Base-by-base conservation (phyloP, 257 asterid genomes). In the Plantago elongata region DNA sequence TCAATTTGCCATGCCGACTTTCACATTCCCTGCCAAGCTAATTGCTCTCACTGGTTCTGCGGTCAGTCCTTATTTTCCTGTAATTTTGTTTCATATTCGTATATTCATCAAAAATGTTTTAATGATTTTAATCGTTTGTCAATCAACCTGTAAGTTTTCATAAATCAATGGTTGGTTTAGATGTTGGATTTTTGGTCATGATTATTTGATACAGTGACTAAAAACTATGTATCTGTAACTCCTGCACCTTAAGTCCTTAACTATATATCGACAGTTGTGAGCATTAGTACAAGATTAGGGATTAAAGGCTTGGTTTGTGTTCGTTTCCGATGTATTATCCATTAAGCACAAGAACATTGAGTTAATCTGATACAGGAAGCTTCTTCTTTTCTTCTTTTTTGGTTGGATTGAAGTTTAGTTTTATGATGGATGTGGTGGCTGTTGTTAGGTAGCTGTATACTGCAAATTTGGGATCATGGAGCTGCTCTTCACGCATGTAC, bases 31-130 rank as follows among this genome's bases (percentile, higher is more conserved):
- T 88, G 95, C 75, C 96, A 92, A 72, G 95, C 96, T 55, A 92
- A 92, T 76, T 92, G 97, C 70, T 79, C 89, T 62, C 99, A 92
- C 67, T 92, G 97, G 97, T 92, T 84, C 64, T 92, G 99, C 69
- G 90, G 99, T 92, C 27, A 38, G 86, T 73, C 48, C 30, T 45
- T 59, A 27, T 51, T 45, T 67, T 57, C 15, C 45, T 22, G 11
- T 29, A 3, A 0, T 10, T 15, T 9, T 17, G 4, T n/a, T 37
- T 5, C 37, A 18, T 34, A n/a, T 44, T 45, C 27, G 54, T 3
- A 37, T 37, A 8, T 1, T 9, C 17, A 13, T 43, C 49, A 17
- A 11, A 17, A 11, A 9, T 9, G 6, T 38, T 60, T 12, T 43
- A 17, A n/a, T n/a, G n/a, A n/a, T n/a, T n/a, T n/a, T n/a, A n/a